These are phyloP conservation scores for Raddia guianensis DNA, from an alignment of 176 grass and related monocot genomes.

Conservation along the genomic window DNA sequence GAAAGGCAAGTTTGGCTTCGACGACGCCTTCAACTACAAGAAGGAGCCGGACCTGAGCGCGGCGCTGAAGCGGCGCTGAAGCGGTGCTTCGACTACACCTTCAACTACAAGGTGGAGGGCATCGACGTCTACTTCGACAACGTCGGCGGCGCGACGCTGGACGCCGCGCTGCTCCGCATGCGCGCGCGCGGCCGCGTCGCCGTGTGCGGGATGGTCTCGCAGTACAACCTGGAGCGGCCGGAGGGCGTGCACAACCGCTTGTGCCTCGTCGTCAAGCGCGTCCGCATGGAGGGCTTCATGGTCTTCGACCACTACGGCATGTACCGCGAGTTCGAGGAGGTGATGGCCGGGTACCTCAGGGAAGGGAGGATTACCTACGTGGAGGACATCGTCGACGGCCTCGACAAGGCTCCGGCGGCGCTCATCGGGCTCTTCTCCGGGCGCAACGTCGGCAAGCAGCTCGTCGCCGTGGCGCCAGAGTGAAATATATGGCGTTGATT, in stretches of 20 bases:
- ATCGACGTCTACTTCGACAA: constrained; percentile 85
- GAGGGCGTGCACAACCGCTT: constrained; percentile 40
- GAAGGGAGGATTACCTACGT: constrained; percentile 49
- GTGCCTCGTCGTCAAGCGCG: constrained; percentile 15
- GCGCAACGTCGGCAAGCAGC: constrained; percentile 47
- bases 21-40: constrained; percentile 80
- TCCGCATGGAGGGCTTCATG: constrained; percentile 55
- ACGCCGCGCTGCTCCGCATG: constrained; percentile 61
- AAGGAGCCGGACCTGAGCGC: constrained; percentile 46
- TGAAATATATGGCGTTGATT: neutral
- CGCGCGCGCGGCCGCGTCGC: constrained; percentile 38
- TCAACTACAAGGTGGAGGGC: no score
- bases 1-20: constrained; percentile 57
- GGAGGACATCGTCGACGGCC: constrained; percentile 49
- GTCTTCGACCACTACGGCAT: constrained; percentile 37
- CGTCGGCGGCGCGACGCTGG: constrained; percentile 55
- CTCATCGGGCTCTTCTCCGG: constrained; percentile 47
- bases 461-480: constrained; percentile 32
- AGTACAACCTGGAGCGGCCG: constrained; percentile 44
- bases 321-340: constrained; percentile 50
- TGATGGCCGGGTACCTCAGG: constrained; percentile 36
- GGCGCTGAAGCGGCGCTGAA: constrained; percentile 54
- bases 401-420: constrained; percentile 42
- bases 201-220: constrained; percentile 54
- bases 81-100: no score